Conservation (phyloP, 1,284 basidiomycete species). For the Trichosporon coremiiforme region DNA sequence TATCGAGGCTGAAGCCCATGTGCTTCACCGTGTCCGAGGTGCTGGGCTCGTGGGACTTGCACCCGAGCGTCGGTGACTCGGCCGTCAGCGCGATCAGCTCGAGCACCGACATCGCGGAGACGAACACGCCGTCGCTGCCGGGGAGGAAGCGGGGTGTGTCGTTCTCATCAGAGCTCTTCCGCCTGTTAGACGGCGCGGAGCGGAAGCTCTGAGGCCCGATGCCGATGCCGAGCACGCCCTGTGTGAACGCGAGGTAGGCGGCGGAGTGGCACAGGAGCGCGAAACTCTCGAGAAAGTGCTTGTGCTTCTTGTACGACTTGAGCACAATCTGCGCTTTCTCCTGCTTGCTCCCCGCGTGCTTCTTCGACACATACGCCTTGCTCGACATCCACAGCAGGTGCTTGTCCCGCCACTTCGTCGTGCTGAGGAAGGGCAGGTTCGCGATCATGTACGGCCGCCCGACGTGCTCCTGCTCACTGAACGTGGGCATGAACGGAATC, state of each 20-base stretch:
- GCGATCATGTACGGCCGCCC: conserved; percentile 43
- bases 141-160: conserved; percentile 27
- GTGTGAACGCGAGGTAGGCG: conserved; percentile 51
- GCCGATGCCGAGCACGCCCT: conserved; percentile 48
- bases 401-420: conserved; percentile 45
- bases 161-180: conserved; percentile 27
- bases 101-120: conserved; percentile 40
- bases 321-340: conserved; percentile 26
- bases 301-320: conserved; percentile 37
- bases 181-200: neutral
- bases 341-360: neutral
- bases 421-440: conserved; percentile 43
- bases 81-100: conserved; percentile 39
- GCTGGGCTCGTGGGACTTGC: conserved; percentile 47
- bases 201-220: conserved; percentile 27
- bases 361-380: conserved; percentile 17
- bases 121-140: conserved; percentile 26
- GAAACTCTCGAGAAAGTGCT: conserved; percentile 44
- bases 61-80: conserved; percentile 38
- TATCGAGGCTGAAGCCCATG: conserved; percentile 49
- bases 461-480: conserved; percentile 36
- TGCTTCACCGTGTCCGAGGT: conserved; percentile 32
- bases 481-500: conserved; percentile 41
- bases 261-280: conserved; percentile 47
- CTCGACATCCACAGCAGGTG: conserved; percentile 49